Evolutionary conservation across 139 green algal genomes (phyloP).

Genomic region (Ostreobium quekettii): DNA sequence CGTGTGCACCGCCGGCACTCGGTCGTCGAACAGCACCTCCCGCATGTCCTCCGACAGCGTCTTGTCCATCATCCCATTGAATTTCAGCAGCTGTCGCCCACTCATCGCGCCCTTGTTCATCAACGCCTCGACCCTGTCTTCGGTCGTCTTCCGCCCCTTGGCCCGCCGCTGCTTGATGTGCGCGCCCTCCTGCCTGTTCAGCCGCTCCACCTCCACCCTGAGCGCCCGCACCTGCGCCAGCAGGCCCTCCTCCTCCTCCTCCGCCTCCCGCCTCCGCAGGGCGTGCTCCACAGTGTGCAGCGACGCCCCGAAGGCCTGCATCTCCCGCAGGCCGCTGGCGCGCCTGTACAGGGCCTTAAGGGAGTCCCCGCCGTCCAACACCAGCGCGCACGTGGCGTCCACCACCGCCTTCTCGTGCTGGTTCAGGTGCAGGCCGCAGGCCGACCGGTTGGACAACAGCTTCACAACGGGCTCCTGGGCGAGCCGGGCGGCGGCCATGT

Average conservation of each 20-base stretch:
- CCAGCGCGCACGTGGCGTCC: neutral
- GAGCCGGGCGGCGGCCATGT: neutral
- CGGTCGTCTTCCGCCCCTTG: neutral
- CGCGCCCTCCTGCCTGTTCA: no score
- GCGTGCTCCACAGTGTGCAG: neutral
- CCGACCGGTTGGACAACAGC: neutral
- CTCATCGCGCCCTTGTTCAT: neutral
- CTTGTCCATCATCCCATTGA: neutral
- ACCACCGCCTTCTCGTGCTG: neutral
- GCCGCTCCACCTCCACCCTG: no score
- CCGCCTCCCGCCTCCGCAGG: neutral
- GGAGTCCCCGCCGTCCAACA: neutral
- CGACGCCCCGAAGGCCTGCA: neutral
- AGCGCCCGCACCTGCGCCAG: neutral
- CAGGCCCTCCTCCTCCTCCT: neutral
- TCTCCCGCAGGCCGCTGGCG: neutral
- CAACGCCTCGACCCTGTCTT: neutral
- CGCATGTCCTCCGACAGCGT: neutral
- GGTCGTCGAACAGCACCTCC: neutral
- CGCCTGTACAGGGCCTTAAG: neutral
- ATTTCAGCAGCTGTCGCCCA: neutral
- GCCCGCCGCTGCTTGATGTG: neutral
- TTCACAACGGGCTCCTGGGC: neutral
- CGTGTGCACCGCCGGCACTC: neutral
- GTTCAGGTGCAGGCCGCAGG: neutral